Evolutionary conservation across 352 stramenopile genomes (phyloP), one percentile per base, ranked within the genome.

Genomic region (Nothophytophthora sp.): DNA sequence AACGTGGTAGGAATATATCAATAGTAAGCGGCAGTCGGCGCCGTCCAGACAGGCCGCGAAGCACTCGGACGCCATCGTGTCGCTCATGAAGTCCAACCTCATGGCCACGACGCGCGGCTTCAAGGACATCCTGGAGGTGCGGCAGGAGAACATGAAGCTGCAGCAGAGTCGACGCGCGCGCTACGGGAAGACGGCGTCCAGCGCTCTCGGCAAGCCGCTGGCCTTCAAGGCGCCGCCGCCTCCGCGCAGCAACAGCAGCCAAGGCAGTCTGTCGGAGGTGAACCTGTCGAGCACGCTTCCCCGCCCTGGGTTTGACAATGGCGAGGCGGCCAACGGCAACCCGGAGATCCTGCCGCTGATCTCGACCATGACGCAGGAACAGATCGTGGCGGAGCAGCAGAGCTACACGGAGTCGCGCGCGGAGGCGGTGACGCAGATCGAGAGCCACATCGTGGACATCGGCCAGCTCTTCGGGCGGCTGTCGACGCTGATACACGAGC

Each of bases 91-190:
- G 55, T 89, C 79, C 11, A 81, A 89, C 37, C 53, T 94, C 23
- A 91, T 92, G 69, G 67, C 63, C 11, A 92, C 84, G 7, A 92
- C 81, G 2, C 75, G 67, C 47, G 80, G 80, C 7, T 94, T 94
- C 55, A 94, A 94, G 55, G 80, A 94, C 55, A 90, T 94, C 51
- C 55, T 94, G 8, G 77, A 92, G 53, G 77, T 91, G 19, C 66
- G 84, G n/a, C 84, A 94, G 68, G 77, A 90, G 48, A 94, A 92
- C 54, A 87, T 94, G 75, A 90, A 91, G 63, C 63, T 92, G 41
- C 83, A 90, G 60, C 84, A 94, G 60, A 86, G 88, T 56, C 70
- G 84, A 32, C 78, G 73, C 38, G 77, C 81, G 15, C 68, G 78
- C 23, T 94, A 94, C 37, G 84, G 84, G 23, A 90, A 90, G 42